Conservation (phyloP, 495 filamentous ascomycete species). For the Penicillium canescens region DNA sequence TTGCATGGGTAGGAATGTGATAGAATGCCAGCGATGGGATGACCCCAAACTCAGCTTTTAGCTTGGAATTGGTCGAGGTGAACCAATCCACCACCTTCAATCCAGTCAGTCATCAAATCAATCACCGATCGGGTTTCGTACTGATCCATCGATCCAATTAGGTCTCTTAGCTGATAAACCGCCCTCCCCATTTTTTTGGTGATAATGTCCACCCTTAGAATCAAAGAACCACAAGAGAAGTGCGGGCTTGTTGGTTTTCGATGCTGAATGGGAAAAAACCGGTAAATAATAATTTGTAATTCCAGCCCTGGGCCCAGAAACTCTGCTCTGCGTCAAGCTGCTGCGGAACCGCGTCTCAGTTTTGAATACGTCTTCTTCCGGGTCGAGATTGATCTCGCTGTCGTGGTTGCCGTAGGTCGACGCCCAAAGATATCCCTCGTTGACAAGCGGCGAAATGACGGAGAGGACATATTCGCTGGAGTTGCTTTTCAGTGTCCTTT, state of each 20-base stretch:
- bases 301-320: constrained; percentile 48
- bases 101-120: neutral
- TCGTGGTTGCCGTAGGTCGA: constrained; percentile 79
- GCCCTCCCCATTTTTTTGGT: constrained; percentile 37
- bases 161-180: constrained; percentile 32
- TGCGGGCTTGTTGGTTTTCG: constrained; percentile 27
- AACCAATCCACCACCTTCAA: constrained; percentile 64
- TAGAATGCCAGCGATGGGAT: constrained; percentile 72
- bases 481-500: constrained; percentile 60
- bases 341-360: constrained; percentile 55
- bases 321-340: constrained; percentile 51
- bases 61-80: constrained; percentile 37
- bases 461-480: constrained; percentile 59
- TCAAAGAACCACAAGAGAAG: constrained; percentile 79
- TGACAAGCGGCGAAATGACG: constrained; percentile 58
- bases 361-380: constrained; percentile 46
- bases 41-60: constrained; percentile 41
- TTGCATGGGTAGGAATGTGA: constrained; percentile 67
- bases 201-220: constrained; percentile 59
- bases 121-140: neutral
- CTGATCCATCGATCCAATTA: constrained; percentile 39
- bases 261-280: constrained; percentile 33
- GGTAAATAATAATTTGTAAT: constrained; percentile 70
- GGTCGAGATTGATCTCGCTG: constrained; percentile 58
- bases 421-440: constrained; percentile 58